A percentile compares a stretch with the other conserved stretches of the same genome.
Conservation (phyloP, 192 early-diverging fungal species). For the Gonapodya sp. region DNA sequence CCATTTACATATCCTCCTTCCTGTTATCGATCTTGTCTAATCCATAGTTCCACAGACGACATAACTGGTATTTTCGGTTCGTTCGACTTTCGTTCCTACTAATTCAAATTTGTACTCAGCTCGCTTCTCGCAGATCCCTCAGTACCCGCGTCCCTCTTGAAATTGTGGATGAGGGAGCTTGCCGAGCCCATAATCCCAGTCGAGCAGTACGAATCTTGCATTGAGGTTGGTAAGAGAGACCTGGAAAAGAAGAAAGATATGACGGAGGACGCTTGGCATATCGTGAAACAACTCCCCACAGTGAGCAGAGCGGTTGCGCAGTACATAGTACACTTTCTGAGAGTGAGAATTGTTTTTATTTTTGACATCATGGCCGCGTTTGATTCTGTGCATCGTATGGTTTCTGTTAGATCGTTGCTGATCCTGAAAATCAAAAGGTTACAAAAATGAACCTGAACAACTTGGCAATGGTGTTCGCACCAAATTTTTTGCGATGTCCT, state of each 20-base stretch:
- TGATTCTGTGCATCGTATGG: background rate
- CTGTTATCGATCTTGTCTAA: background rate
- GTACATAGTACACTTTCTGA: slow-evolving; percentile 74
- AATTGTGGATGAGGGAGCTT: slow-evolving; percentile 90
- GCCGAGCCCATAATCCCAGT: slow-evolving; percentile 81
- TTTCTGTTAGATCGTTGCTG: slow-evolving; percentile 50
- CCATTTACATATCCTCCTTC: background rate
- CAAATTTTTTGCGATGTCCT: slow-evolving; percentile 85
- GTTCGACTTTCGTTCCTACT: background rate
- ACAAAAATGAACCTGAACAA: slow-evolving; percentile 91
- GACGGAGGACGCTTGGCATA: slow-evolving; percentile 33
- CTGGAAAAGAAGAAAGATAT: slow-evolving; percentile 32
- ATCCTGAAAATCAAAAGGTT: slow-evolving; percentile 51
- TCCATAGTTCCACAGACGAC: slow-evolving; percentile 46
- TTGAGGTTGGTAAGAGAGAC: slow-evolving; percentile 39
- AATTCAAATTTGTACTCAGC: background rate
- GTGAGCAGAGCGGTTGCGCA: slow-evolving; percentile 60
- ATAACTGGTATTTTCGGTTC: slow-evolving; percentile 53
- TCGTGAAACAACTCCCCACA: slow-evolving; percentile 41
- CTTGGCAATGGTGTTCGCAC: slow-evolving; percentile 93
- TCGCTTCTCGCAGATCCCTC: slow-evolving; percentile 50
- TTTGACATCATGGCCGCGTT: background rate
- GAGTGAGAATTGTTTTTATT: slow-evolving; percentile 26
- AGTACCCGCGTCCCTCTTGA: slow-evolving; percentile 82
- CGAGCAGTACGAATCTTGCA: slow-evolving; percentile 67